Percentiles rank a stretch among this genome's conserved stretches.
Evolutionary conservation across 768 basidiomycete species (phyloP).

Genomic region (Agrocybe praecox): DNA sequence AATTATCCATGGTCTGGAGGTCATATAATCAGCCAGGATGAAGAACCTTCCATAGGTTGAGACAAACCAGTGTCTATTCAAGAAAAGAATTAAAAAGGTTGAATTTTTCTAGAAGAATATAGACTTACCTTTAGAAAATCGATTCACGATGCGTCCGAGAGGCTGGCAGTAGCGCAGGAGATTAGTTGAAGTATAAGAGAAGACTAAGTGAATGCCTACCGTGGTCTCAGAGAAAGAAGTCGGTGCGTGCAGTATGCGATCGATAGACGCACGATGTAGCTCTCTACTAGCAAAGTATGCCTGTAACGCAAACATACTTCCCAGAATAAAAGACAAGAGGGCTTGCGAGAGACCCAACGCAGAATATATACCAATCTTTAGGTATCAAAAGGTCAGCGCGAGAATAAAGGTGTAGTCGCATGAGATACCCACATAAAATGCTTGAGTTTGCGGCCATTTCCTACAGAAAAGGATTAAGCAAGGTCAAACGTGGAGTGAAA

Average conservation of each 20-base stretch:
- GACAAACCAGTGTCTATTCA: constrained; percentile 44
- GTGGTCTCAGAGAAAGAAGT: constrained; percentile 91
- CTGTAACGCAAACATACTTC: constrained; percentile 61
- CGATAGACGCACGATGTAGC: constrained; percentile 63
- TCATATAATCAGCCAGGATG: too few relatives aligned
- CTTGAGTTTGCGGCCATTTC: constrained; percentile 57
- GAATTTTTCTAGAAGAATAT: background rate
- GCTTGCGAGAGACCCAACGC: constrained; percentile 71
- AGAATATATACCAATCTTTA: constrained; percentile 81
- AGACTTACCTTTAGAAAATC: constrained; percentile 72
- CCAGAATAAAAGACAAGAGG: constrained; percentile 64
- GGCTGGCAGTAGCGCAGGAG: constrained; percentile 45
- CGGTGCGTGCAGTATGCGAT: constrained; percentile 76
- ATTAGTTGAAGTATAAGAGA: constrained; percentile 1
- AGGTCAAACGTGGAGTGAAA: background rate
- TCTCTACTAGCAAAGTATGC: constrained; percentile 75
- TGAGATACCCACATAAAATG: constrained; percentile 63
- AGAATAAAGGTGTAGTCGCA: background rate
- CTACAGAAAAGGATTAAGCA: constrained; percentile 22
- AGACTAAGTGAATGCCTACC: constrained; percentile 33
- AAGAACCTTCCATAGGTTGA: too few relatives aligned
- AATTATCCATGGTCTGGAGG: constrained; percentile 67
- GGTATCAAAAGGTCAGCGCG: constrained; percentile 2
- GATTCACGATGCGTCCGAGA: constrained; percentile 85
- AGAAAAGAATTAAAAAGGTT: background rate